A percentile compares a stretch with the other conserved stretches of the same genome.
Conservation (phyloP, 2,329 filamentous ascomycete genomes). For the Alternaria angustiovoidea region DNA sequence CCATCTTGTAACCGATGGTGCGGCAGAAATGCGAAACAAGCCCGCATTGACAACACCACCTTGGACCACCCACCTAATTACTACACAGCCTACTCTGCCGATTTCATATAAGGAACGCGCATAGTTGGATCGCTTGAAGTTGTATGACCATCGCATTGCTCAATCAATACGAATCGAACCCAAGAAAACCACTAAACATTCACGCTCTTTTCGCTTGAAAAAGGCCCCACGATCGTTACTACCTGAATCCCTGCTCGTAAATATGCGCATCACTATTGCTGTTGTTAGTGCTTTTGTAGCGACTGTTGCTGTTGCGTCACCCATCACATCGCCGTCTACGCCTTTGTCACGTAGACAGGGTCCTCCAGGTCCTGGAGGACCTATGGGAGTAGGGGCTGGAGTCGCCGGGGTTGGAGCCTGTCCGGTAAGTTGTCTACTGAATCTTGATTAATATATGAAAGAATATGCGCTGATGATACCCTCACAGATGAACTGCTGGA, state of each 20-base stretch:
- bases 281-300: constrained; percentile 20
- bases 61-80: constrained; percentile 3
- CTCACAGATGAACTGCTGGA: constrained; percentile 44
- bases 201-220: background rate
- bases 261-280: constrained; percentile 28
- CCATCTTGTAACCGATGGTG: constrained; percentile 28
- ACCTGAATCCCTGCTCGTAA: background rate
- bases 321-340: constrained; percentile 18
- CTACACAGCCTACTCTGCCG: background rate
- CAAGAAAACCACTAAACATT: background rate
- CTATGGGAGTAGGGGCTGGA: constrained; percentile 15
- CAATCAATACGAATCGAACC: constrained; percentile 2
- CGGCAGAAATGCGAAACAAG: constrained; percentile 26
- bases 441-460: background rate
- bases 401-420: constrained; percentile 35
- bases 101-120: background rate
- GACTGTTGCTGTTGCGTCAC: constrained; percentile 30
- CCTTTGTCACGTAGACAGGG: constrained; percentile 11
- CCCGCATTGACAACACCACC: constrained; percentile 18
- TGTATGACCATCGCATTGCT: background rate
- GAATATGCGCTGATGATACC: constrained; percentile 10
- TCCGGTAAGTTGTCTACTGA: constrained; percentile 27
- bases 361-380: background rate
- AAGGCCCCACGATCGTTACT: constrained; percentile 20
- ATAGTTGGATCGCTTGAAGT: background rate